phyloP scores from a whole-genome alignment of 2,329 filamentous ascomycete genomes.

The Penicillium sp. region DNA sequence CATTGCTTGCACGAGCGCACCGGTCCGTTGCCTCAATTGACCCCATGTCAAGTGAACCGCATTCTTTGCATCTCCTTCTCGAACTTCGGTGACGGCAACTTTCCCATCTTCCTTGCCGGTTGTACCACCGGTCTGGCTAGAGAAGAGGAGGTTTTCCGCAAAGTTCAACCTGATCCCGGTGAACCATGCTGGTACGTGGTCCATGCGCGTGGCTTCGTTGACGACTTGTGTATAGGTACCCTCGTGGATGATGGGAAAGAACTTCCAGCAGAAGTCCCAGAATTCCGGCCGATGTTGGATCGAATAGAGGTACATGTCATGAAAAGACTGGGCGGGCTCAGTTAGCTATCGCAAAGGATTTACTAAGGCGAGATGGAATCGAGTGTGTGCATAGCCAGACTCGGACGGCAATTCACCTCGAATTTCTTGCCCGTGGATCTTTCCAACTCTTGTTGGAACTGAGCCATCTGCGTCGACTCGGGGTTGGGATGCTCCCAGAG shows the following conservation, averaged over 20 bases:
- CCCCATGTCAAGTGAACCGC: slow-evolving; percentile 58
- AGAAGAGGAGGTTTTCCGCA: slow-evolving; percentile 73
- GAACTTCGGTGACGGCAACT: slow-evolving; percentile 63
- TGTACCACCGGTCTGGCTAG: slow-evolving; percentile 40
- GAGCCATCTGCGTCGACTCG: slow-evolving; percentile 19
- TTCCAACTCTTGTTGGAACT: slow-evolving; percentile 16
- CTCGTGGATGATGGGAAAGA: slow-evolving; percentile 56
- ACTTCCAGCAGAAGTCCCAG: slow-evolving; percentile 59
- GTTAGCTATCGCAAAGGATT: neutral
- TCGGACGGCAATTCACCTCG: slow-evolving; percentile 3
- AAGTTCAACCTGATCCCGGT: slow-evolving; percentile 67
- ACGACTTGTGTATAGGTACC: slow-evolving; percentile 57
- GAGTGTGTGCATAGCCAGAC: too few species aligned
- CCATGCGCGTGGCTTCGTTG: slow-evolving; percentile 64
- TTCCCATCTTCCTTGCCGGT: slow-evolving; percentile 63
- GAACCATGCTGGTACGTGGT: slow-evolving; percentile 71
- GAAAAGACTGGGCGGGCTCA: slow-evolving; percentile 39
- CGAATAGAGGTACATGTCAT: slow-evolving; percentile 66
- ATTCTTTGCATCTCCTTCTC: slow-evolving; percentile 33
- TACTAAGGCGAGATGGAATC: too few species aligned
- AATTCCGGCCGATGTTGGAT: slow-evolving; percentile 57
- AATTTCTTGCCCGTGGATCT: slow-evolving; percentile 13
- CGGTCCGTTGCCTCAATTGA: slow-evolving; percentile 57
- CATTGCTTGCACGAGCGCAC: slow-evolving; percentile 59
- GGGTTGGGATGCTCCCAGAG: slow-evolving; percentile 23